Conservation (phyloP, 257 asterid genomes). For the Mitragyna speciosa region DNA sequence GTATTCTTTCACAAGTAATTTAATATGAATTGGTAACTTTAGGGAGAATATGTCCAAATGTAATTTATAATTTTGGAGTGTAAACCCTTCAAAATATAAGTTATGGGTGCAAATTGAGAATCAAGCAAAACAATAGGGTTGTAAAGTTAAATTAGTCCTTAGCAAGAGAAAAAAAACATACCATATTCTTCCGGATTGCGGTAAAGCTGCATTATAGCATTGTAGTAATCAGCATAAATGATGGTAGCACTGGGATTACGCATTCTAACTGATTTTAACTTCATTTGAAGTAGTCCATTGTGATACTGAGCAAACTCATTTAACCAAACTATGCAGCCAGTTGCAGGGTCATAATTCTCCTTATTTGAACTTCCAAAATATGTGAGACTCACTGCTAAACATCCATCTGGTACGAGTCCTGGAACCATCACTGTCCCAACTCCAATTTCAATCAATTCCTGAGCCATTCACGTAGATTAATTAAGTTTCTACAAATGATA, state of each 20-base stretch:
- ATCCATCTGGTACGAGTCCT: slow-evolving; percentile 15
- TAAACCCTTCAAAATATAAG: too few relatives aligned
- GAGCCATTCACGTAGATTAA: not conserved
- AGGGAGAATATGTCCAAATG: too few relatives aligned
- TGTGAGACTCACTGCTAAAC: slow-evolving; percentile 3
- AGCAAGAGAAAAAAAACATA: not conserved
- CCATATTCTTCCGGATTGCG: slow-evolving; percentile 2
- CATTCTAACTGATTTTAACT: not conserved
- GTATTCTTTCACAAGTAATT: too few relatives aligned
- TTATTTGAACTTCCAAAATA: slow-evolving; percentile 1
- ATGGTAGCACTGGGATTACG: slow-evolving; percentile 8
- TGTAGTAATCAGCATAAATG: slow-evolving; percentile 17
- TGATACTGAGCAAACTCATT: slow-evolving; percentile 10
- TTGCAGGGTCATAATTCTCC: slow-evolving; percentile 1
- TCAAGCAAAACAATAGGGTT: too few relatives aligned
- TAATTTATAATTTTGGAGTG: too few relatives aligned
- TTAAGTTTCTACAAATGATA: not conserved
- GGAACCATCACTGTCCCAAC: slow-evolving; percentile 10
- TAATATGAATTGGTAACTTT: too few relatives aligned
- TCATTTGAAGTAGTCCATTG: slow-evolving; percentile 5
- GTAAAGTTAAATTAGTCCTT: too few relatives aligned
- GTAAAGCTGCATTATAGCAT: slow-evolving; percentile 4
- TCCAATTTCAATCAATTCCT: slow-evolving; percentile 20
- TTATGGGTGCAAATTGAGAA: too few relatives aligned
- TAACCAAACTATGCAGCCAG: slow-evolving; percentile 15